Base-by-base conservation (phyloP, 1,139 yeast genomes). In the Arxiozyma bovina region DNA sequence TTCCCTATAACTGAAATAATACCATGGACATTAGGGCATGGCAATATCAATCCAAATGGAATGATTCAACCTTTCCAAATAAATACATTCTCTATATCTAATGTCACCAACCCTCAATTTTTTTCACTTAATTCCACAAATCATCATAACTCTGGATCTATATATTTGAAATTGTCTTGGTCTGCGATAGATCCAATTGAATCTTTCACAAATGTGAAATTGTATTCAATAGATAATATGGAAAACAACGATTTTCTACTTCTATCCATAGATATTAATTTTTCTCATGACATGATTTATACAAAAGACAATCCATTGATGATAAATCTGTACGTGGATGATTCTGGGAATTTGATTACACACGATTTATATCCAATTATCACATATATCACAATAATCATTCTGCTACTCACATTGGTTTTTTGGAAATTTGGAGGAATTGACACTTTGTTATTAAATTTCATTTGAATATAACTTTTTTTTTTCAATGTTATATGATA, bases 131-230 rank as follows among this genome's bases (percentile, higher is more conserved):
- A 25, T 17, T 21, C 38, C 4, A 17, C 20, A n/a, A n/a, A n/a
- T 15, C 8, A 18, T n/a, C 34, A n/a, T 44, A 4, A n/a, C 22
- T 17, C 27, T 18, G 27, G 30, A 18, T 44, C 41, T 18, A 34
- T 46, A 7, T 46, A 46, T 46, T 20, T 46, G 8, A 46, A 46
- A 38, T 21, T 46, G 17, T 46, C 49, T 12, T 46, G 49, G 49
- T 46, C 49, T 21, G 49, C 49, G 1, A 46, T 46, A 17, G 49
- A 46, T 9, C 49, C 49, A 21, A 22, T 46, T 12, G 25, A 46
- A n/a, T 38, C 27, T 5, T 46, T 46, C 30, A 20, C 17, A 4
- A 21, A 27, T 21, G 21, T 34, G 38, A 22, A 11, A 12, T 22
- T 46, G n/a, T 38, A 46, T 18, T 38, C 30, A 3, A 20, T 17